Evolutionary conservation across 2,329 filamentous ascomycete species (phyloP).

Genomic region (Elsinoe australis): DNA sequence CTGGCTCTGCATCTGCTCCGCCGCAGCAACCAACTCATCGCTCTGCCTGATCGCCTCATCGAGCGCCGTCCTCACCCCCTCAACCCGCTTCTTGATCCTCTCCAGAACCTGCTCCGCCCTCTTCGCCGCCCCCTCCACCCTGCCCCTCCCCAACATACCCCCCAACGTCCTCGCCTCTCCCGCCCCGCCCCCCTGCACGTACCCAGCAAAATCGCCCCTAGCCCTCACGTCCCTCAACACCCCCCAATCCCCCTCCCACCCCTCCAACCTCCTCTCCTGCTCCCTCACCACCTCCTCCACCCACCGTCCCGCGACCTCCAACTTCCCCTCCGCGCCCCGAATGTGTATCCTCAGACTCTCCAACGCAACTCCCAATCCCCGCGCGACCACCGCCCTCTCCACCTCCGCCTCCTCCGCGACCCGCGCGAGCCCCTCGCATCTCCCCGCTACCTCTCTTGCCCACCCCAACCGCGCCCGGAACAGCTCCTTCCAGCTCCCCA

Average conservation of each 20-base stretch:
- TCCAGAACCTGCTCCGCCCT: constrained; percentile 56
- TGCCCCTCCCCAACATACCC: constrained; percentile 68
- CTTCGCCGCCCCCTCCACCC: constrained; percentile 63
- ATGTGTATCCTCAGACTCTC: constrained; percentile 74
- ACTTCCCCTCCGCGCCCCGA: constrained; percentile 62
- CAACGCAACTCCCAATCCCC: constrained; percentile 75
- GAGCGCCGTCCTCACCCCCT: constrained; percentile 36
- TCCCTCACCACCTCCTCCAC: constrained; percentile 59
- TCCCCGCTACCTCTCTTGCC: constrained; percentile 63
- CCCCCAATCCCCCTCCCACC: constrained; percentile 62
- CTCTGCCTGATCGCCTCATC: constrained; percentile 37
- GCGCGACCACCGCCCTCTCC: constrained; percentile 68
- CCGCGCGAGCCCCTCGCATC: constrained; percentile 59
- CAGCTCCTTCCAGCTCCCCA: constrained; percentile 80
- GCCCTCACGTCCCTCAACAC: constrained; percentile 58
- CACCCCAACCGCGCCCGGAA: constrained; percentile 75
- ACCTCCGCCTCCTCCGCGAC: constrained; percentile 58
- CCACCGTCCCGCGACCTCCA: constrained; percentile 64
- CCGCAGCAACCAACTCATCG: constrained; percentile 38
- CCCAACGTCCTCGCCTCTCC: constrained; percentile 53
- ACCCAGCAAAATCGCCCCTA: constrained; percentile 55
- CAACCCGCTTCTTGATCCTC: constrained; percentile 52
- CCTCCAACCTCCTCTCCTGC: constrained; percentile 54
- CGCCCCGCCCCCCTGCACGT: constrained; percentile 30
- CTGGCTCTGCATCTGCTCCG: constrained; percentile 41